phyloP scores from a whole-genome alignment of 306 rosid genomes.

The Vicia sativa region DNA sequence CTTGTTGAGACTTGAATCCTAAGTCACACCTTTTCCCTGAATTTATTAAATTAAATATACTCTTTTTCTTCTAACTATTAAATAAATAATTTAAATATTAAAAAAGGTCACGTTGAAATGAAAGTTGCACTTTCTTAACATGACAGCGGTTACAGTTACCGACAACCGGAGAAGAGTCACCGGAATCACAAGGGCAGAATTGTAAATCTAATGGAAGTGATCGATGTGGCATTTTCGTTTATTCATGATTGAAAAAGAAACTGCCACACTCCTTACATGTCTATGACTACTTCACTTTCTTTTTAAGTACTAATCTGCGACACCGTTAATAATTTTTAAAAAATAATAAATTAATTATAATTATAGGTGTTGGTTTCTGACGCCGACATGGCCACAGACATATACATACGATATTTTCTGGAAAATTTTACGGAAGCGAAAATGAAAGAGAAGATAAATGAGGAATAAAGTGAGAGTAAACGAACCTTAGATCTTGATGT shows the following conservation, averaged over 20 bases:
- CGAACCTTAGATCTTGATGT: conserved; percentile 84
- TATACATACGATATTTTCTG: too few relatives aligned
- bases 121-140: background rate
- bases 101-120: background rate
- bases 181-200: conserved; percentile 37
- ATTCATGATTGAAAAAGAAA: background rate
- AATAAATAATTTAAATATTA: background rate
- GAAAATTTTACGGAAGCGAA: background rate
- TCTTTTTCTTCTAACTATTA: background rate
- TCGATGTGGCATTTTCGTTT: background rate
- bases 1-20: conserved; percentile 38
- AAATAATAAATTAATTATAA: too few relatives aligned
- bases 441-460: background rate
- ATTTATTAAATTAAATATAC: background rate
- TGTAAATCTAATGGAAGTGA: conserved; percentile 23
- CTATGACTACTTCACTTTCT: too few relatives aligned
- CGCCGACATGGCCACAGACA: too few relatives aligned
- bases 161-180: conserved; percentile 21
- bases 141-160: too few relatives aligned
- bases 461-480: background rate
- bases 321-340: too few relatives aligned
- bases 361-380: too few relatives aligned
- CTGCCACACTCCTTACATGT: conserved; percentile 24
- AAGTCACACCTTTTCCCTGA: conserved; percentile 47
- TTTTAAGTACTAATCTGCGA: too few relatives aligned